phyloP scores from a whole-genome alignment of 2,329 filamentous ascomycete genomes.

The Fusarium sp. region DNA sequence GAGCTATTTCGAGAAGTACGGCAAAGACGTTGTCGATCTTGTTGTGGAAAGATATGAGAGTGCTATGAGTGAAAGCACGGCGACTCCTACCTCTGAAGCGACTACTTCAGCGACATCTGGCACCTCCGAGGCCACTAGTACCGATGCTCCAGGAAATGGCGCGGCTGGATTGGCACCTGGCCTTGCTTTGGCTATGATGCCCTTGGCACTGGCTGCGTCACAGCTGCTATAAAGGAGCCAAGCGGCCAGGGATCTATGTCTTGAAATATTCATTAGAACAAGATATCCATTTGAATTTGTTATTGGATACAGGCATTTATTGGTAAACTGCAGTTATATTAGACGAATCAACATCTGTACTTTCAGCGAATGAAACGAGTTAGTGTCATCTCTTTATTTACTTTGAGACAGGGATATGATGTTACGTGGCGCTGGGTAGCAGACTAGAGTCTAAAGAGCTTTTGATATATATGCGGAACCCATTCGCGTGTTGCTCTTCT shows the following conservation, averaged over 20 bases:
- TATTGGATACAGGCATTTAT: not conserved
- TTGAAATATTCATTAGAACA: not conserved
- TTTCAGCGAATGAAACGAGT: too few relatives aligned
- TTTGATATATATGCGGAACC: too few relatives aligned
- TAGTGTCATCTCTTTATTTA: too few relatives aligned
- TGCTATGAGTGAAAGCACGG: constrained; percentile 7
- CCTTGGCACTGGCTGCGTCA: constrained; percentile 14
- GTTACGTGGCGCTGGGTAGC: too few relatives aligned
- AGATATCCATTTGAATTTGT: not conserved
- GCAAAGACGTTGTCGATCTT: constrained; percentile 51
- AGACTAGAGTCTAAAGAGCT: too few relatives aligned
- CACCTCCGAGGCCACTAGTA: constrained; percentile 1
- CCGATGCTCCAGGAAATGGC: constrained; percentile 18
- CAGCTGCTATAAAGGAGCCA: not conserved
- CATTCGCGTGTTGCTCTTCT: too few relatives aligned
- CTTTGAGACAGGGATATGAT: too few relatives aligned
- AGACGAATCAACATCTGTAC: too few relatives aligned
- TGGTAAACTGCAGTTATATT: too few relatives aligned
- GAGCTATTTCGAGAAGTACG: constrained; percentile 53
- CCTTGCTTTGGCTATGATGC: constrained; percentile 7
- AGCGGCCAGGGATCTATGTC: rapidly evolving
- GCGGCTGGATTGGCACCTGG: constrained; percentile 25
- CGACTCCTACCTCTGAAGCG: constrained; percentile 8
- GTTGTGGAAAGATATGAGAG: constrained; percentile 51
- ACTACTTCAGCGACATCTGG: constrained; percentile 13